Conservation (phyloP, 228 moss, liverwort and hornwort genomes). For the Sphagnum magellanicum region DNA sequence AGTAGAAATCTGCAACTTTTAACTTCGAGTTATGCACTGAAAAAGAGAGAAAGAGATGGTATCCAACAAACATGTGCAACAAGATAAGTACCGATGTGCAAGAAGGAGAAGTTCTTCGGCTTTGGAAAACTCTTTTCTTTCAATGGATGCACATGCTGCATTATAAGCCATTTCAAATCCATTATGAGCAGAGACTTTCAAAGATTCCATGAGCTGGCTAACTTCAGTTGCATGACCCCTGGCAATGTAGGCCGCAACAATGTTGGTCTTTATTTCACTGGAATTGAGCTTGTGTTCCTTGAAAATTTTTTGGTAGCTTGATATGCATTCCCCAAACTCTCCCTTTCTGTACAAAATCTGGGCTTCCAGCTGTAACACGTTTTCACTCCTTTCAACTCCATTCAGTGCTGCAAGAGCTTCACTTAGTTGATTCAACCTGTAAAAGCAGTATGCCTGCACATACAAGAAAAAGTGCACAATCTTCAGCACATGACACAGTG, state of each 20-base stretch:
- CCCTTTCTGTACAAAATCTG: slow-evolving; percentile 85
- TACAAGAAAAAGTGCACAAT: background rate
- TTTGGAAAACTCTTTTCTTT: slow-evolving; percentile 56
- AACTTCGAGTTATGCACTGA: background rate
- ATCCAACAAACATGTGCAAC: background rate
- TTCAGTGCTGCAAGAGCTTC: slow-evolving; percentile 70
- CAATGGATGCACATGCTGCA: slow-evolving; percentile 75
- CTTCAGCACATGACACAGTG: background rate
- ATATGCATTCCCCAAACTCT: slow-evolving; percentile 56
- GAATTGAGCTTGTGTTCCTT: slow-evolving; percentile 56
- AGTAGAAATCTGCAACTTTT: too few relatives aligned
- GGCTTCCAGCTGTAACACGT: slow-evolving; percentile 78
- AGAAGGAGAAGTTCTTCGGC: slow-evolving; percentile 89
- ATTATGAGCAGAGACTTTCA: slow-evolving; percentile 59
- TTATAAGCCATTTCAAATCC: slow-evolving; percentile 88
- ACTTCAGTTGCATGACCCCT: slow-evolving; percentile 79
- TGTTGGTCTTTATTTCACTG: slow-evolving; percentile 87
- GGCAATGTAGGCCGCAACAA: slow-evolving; percentile 83
- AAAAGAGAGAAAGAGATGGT: background rate
- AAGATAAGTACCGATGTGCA: slow-evolving; percentile 48
- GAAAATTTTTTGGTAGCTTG: slow-evolving; percentile 60
- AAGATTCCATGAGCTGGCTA: slow-evolving; percentile 58
- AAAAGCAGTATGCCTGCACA: slow-evolving; percentile 76
- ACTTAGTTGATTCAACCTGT: slow-evolving; percentile 48
- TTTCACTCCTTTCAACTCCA: slow-evolving; percentile 41